Evolutionary conservation across 2,329 filamentous ascomycete species (phyloP).

Genomic region (Trichoderma harzianum): DNA sequence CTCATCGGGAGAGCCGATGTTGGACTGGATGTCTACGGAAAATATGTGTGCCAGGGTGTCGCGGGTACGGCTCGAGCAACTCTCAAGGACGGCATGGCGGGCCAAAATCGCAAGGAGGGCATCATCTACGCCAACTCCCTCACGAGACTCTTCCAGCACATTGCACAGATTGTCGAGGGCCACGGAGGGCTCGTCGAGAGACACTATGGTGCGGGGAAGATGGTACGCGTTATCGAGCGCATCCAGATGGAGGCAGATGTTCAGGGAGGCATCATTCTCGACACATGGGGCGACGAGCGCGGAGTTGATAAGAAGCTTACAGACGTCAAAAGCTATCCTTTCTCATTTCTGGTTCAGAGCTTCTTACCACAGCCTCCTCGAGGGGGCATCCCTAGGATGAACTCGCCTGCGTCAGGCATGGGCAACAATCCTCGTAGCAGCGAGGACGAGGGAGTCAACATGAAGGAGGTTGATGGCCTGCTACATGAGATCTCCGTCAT

Average conservation of each 20-base stretch:
- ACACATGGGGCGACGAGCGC: slow-evolving; percentile 92
- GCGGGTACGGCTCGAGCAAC: slow-evolving; percentile 78
- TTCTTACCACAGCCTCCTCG: slow-evolving; percentile 72
- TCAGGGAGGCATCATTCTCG: slow-evolving; percentile 91
- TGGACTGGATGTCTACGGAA: slow-evolving; percentile 89
- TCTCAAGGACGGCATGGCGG: slow-evolving; percentile 64
- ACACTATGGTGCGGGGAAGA: slow-evolving; percentile 89
- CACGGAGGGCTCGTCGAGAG: slow-evolving; percentile 88
- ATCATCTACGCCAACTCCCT: slow-evolving; percentile 91
- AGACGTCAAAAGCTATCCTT: slow-evolving; percentile 96
- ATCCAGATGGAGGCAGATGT: slow-evolving; percentile 93
- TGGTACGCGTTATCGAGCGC: slow-evolving; percentile 89
- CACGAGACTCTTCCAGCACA: slow-evolving; percentile 93
- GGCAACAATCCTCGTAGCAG: slow-evolving; percentile 55
- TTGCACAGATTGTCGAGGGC: slow-evolving; percentile 91
- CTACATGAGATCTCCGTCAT: slow-evolving; percentile 87
- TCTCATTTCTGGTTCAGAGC: slow-evolving; percentile 94
- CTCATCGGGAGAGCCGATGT: slow-evolving; percentile 86
- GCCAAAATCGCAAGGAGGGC: slow-evolving; percentile 57
- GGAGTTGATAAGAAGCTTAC: slow-evolving; percentile 80
- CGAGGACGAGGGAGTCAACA: slow-evolving; percentile 91
- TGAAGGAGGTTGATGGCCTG: slow-evolving; percentile 90
- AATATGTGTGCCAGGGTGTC: slow-evolving; percentile 94
- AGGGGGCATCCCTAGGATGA: slow-evolving; percentile 63
- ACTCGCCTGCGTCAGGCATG: slow-evolving; percentile 67